Conservation (phyloP, 2,329 filamentous ascomycete species). For the Fusarium ramigenum region DNA sequence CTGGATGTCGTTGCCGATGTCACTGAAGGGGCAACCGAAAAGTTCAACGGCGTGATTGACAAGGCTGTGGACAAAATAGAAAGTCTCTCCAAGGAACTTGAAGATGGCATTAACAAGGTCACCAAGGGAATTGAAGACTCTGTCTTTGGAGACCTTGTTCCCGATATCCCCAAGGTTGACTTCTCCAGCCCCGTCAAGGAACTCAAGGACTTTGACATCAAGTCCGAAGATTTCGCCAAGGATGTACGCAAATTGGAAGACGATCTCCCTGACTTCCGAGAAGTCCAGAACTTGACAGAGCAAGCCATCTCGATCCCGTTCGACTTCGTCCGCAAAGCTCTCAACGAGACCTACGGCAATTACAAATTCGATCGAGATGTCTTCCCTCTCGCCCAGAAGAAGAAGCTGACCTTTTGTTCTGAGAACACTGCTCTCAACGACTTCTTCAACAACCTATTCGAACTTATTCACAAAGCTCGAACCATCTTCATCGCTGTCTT, state of each 20-base stretch:
- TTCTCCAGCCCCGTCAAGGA: conserved; percentile 71
- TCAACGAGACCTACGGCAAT: conserved; percentile 75
- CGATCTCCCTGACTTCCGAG: conserved; percentile 82
- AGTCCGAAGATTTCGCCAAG: conserved; percentile 71
- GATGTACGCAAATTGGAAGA: conserved; percentile 77
- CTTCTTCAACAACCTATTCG: conserved; percentile 81
- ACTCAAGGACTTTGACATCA: conserved; percentile 75
- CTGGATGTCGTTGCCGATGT: conserved; percentile 71
- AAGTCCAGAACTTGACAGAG: conserved; percentile 85
- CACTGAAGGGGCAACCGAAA: conserved; percentile 62
- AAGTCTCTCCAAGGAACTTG: conserved; percentile 60
- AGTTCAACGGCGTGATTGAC: conserved; percentile 60
- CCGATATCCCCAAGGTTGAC: conserved; percentile 64
- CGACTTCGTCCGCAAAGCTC: conserved; percentile 75
- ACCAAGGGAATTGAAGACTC: conserved; percentile 52
- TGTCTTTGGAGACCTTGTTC: conserved; percentile 61
- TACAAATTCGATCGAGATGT: conserved; percentile 81
- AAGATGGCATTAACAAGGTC: conserved; percentile 61
- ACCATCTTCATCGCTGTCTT: conserved; percentile 82
- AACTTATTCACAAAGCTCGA: conserved; percentile 73
- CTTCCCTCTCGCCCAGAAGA: conserved; percentile 86
- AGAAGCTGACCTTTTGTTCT: conserved; percentile 87
- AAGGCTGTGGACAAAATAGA: conserved; percentile 69
- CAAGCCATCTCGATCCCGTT: conserved; percentile 82
- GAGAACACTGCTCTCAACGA: conserved; percentile 81